A percentile compares a stretch with the other conserved stretches of the same genome.
phyloP scores from a whole-genome alignment of 2,329 filamentous ascomycete genomes.

The Calonectria multiphialidica region DNA sequence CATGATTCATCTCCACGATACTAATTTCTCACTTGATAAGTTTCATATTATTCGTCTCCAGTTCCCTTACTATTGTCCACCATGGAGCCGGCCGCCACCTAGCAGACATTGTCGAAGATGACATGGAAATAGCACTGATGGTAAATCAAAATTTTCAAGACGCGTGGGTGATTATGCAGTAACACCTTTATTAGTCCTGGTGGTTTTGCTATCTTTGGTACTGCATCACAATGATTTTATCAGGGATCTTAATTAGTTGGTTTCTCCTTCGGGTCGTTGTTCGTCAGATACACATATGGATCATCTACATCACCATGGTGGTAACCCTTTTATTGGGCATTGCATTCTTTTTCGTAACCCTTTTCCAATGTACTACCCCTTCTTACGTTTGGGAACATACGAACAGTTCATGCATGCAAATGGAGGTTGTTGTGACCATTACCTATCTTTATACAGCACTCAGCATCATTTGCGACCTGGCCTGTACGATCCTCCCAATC shows the following conservation, averaged over 20 bases:
- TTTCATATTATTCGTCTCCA: constrained; percentile 51
- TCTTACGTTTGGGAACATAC: constrained; percentile 55
- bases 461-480: constrained; percentile 63
- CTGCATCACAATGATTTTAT: constrained; percentile 50
- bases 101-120: constrained; percentile 41
- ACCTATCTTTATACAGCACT: constrained; percentile 65
- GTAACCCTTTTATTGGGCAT: constrained; percentile 51
- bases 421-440: constrained; percentile 61
- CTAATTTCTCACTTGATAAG: constrained; percentile 39
- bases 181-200: constrained; percentile 43
- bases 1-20: constrained; percentile 35
- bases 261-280: constrained; percentile 57
- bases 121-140: constrained; percentile 50
- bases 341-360: constrained; percentile 55
- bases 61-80: constrained; percentile 50
- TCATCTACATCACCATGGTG: constrained; percentile 51
- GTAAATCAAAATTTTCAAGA: constrained; percentile 34
- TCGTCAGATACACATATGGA: constrained; percentile 47
- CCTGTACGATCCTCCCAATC: constrained; percentile 63
- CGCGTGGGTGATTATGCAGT: not conserved
- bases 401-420: constrained; percentile 52
- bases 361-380: constrained; percentile 55
- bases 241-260: constrained; percentile 56
- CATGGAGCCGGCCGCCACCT: constrained; percentile 56
- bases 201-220: constrained; percentile 55